phyloP scores from a whole-genome alignment of 169 alveolate species.

The Eimeria acervulina region DNA sequence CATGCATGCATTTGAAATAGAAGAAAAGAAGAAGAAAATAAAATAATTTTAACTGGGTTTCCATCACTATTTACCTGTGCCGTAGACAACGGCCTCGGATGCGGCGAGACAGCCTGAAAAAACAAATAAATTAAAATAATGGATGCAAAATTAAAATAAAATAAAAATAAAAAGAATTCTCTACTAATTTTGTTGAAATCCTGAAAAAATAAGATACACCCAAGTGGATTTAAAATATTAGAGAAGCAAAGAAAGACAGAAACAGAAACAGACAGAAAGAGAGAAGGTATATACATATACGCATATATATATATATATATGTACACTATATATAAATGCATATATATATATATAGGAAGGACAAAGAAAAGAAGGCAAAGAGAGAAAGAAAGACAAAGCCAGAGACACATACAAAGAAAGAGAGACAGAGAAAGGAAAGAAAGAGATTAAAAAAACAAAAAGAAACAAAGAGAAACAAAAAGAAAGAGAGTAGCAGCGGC shows the following conservation, averaged over 20 bases:
- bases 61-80: too few relatives aligned
- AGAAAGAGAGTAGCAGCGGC: neutral
- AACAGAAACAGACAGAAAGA: neutral
- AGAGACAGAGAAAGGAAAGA: too few relatives aligned
- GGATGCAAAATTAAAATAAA: too few relatives aligned
- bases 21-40: neutral
- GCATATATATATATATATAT: neutral
- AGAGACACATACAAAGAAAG: too few relatives aligned
- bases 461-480: too few relatives aligned
- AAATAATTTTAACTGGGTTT: too few relatives aligned
- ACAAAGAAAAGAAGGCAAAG: too few relatives aligned
- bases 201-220: too few relatives aligned
- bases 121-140: neutral
- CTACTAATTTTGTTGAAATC: too few relatives aligned
- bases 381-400: too few relatives aligned
- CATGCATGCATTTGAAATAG: neutral
- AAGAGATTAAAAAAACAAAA: too few relatives aligned
- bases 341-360: neutral
- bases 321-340: neutral
- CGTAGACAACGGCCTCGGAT: conserved; percentile 84
- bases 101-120: conserved; percentile 85
- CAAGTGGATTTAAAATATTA: neutral
- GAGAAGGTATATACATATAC: neutral
- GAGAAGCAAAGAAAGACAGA: neutral
- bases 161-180: too few relatives aligned